These are phyloP conservation scores for Geosiphon pyriformis DNA, from an alignment of 192 early-diverging fungal genomes.

Conservation along the genomic window DNA sequence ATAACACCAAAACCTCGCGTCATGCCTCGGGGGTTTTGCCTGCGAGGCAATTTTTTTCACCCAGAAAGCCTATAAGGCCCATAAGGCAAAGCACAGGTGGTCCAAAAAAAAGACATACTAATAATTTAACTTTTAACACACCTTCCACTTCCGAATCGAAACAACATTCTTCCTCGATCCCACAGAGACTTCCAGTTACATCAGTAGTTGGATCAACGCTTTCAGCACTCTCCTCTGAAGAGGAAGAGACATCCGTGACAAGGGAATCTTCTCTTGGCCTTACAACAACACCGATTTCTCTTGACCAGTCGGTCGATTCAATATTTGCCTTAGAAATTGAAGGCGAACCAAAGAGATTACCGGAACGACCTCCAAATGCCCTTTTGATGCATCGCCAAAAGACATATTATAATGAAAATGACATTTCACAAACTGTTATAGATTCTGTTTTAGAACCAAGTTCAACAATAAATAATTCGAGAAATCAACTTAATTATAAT, in stretches of 20 bases:
- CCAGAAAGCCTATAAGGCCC: constrained; percentile 17
- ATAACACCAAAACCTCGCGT: too few relatives aligned
- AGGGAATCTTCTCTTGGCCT: not conserved
- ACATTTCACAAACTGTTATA: constrained; percentile 4
- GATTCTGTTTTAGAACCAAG: constrained; percentile 13
- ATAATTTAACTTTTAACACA: not conserved
- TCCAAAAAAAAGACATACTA: not conserved
- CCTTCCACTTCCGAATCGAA: not conserved
- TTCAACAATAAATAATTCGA: not conserved
- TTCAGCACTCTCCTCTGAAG: not conserved
- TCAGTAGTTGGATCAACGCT: not conserved
- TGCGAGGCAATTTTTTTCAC: constrained; percentile 25
- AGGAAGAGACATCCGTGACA: constrained; percentile 1
- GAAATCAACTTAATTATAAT: not conserved
- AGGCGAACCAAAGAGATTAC: not conserved
- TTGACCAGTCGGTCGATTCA: constrained; percentile 9
- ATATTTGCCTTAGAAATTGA: not conserved
- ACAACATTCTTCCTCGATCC: not conserved
- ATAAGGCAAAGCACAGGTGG: constrained; percentile 1
- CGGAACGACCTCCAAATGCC: constrained; percentile 2
- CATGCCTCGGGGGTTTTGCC: constrained; percentile 23
- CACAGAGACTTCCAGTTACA: not conserved
- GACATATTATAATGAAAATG: too few relatives aligned
- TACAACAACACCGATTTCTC: not conserved
- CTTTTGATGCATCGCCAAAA: constrained; percentile 10